Evolutionary conservation across 305 asterid genomes (phyloP).

Genomic region (Fraxinus nigra): DNA sequence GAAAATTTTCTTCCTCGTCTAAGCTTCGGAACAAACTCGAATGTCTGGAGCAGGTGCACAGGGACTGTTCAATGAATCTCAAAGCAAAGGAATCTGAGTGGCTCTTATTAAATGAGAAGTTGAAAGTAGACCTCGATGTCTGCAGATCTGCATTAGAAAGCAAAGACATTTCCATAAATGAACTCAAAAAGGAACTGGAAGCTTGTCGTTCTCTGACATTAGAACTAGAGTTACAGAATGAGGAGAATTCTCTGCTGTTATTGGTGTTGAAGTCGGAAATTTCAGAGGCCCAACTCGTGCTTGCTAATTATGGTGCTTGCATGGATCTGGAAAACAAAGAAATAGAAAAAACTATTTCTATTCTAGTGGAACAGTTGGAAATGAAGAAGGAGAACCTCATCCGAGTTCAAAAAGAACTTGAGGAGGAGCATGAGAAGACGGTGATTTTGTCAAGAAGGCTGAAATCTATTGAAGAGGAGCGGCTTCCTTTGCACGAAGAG

Average conservation of each 20-base stretch:
- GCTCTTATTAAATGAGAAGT: constrained; percentile 39
- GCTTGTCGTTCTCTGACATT: constrained; percentile 42
- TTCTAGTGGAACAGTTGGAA: constrained; percentile 47
- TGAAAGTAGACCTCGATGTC: constrained; percentile 33
- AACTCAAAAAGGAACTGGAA: constrained; percentile 52
- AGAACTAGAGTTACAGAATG: constrained; percentile 48
- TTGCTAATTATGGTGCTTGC: constrained; percentile 28
- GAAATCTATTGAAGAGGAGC: constrained; percentile 40
- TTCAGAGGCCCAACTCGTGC: constrained; percentile 43
- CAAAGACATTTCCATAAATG: constrained; percentile 38
- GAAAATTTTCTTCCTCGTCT: constrained; percentile 49
- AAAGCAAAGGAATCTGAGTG: constrained; percentile 49
- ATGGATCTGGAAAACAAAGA: constrained; percentile 31
- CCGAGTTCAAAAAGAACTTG: constrained; percentile 52
- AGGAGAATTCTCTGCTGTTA: constrained; percentile 49
- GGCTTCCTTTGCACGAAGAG: constrained; percentile 48
- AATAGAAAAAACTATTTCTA: constrained; percentile 25
- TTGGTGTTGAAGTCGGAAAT: constrained; percentile 58
- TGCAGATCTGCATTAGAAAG: constrained; percentile 38
- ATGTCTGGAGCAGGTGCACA: constrained; percentile 61
- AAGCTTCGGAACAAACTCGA: constrained; percentile 69
- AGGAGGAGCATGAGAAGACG: constrained; percentile 55
- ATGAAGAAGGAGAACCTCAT: constrained; percentile 38
- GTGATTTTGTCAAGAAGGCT: constrained; percentile 39
- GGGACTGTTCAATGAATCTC: constrained; percentile 38